These are phyloP conservation scores for Coemansia sp. DNA, from an alignment of 192 early-diverging fungal genomes.

Conservation along the genomic window DNA sequence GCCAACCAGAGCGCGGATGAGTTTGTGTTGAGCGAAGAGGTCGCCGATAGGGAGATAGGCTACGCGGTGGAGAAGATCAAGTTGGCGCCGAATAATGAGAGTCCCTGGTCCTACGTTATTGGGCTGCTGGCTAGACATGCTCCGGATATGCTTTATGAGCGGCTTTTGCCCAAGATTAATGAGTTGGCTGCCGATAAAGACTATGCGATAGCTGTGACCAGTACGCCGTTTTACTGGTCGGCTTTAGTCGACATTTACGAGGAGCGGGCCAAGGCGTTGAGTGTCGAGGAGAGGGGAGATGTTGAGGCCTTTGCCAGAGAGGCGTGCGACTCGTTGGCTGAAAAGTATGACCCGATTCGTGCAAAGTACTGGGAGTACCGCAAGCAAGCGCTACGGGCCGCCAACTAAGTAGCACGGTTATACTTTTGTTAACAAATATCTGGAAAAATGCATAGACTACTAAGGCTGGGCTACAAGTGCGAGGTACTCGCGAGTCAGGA, in stretches of 20 bases:
- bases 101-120: constrained; percentile 89
- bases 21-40: constrained; percentile 48
- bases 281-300: constrained; percentile 10
- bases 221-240: constrained; percentile 53
- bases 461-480: background rate
- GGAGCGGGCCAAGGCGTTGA: constrained; percentile 19
- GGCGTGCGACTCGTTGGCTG: constrained; percentile 31
- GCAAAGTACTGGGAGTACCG: constrained; percentile 52
- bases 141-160: constrained; percentile 24
- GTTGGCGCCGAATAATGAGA: constrained; percentile 86
- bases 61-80: constrained; percentile 70
- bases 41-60: constrained; percentile 63
- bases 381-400: constrained; percentile 8
- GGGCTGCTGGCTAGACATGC: constrained; percentile 60
- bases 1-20: constrained; percentile 44
- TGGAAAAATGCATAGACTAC: constrained; percentile 1
- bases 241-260: constrained; percentile 51
- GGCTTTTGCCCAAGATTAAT: constrained; percentile 39
- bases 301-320: constrained; percentile 21
- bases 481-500: constrained; percentile 30
- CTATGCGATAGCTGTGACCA: constrained; percentile 15
- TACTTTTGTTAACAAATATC: background rate
- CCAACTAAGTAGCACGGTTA: background rate
- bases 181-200: constrained; percentile 25
- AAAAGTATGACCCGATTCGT: constrained; percentile 38